A percentile compares a stretch with the other conserved stretches of the same genome.
These are phyloP conservation scores for Peronospora belbahrii DNA, from an alignment of 352 stramenopile genomes.

Conservation along the genomic window DNA sequence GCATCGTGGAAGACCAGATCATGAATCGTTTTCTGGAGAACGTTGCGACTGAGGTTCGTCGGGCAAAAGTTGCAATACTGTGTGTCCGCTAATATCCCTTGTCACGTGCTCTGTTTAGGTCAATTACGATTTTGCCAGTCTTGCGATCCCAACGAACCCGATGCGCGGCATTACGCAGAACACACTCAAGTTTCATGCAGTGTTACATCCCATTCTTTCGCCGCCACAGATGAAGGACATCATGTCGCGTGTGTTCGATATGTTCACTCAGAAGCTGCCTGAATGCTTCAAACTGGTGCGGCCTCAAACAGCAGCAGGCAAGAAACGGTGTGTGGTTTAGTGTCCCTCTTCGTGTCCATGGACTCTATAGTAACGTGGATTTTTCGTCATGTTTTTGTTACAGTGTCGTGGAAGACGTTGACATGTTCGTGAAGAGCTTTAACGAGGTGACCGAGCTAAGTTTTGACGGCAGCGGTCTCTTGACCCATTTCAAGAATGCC, in stretches of 20 bases:
- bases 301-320: conserved; percentile 63
- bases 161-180: conserved; percentile 92
- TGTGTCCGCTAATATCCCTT: conserved; percentile 23
- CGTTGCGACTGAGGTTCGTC: conserved; percentile 47
- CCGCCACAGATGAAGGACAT: conserved; percentile 93
- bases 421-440: conserved; percentile 68
- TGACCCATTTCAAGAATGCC: conserved; percentile 51
- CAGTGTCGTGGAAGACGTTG: conserved; percentile 69
- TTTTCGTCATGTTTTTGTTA: background rate
- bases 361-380: background rate
- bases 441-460: conserved; percentile 54
- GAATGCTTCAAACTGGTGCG: conserved; percentile 84
- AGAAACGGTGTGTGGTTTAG: conserved; percentile 40
- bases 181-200: conserved; percentile 92
- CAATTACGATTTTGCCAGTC: conserved; percentile 56
- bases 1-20: conserved; percentile 94
- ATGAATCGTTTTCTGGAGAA: conserved; percentile 89
- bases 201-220: conserved; percentile 89
- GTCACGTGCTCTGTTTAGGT: conserved; percentile 38
- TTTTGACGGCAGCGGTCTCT: conserved; percentile 55
- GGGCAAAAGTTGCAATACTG: conserved; percentile 4
- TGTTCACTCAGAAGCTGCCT: conserved; percentile 84
- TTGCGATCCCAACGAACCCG: conserved; percentile 61
- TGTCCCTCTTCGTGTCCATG: background rate
- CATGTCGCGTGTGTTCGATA: conserved; percentile 87